Conservation (phyloP, 2,329 filamentous ascomycete species). For the Trichoderma brevicompactum region DNA sequence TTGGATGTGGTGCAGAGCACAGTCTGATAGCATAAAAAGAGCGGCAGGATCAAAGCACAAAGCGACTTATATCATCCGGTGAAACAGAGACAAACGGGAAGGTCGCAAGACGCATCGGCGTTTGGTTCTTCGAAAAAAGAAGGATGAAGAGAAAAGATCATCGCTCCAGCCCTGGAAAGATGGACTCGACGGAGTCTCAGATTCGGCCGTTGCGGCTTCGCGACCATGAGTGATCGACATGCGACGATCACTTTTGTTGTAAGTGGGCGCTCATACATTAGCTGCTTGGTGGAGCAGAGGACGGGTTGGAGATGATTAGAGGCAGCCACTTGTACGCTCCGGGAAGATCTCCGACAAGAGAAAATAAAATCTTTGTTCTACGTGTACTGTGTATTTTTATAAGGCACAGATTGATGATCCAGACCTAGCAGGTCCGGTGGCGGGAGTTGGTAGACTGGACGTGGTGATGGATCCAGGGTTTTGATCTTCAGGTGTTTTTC, state of each 20-base stretch:
- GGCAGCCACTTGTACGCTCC: not conserved
- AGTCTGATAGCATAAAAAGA: not conserved
- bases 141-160: not conserved
- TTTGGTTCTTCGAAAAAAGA: not conserved
- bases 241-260: not conserved
- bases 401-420: not conserved
- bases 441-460: not conserved
- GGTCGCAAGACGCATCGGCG: not conserved
- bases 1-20: conserved; percentile 7
- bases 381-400: not conserved
- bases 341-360: not conserved
- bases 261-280: no score
- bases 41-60: conserved; percentile 19
- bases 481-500: conserved; percentile 19
- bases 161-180: conserved; percentile 1
- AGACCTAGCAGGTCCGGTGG: not conserved
- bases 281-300: no score
- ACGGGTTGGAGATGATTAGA: no score
- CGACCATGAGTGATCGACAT: not conserved
- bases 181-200: not conserved
- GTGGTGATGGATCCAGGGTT: not conserved
- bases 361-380: not conserved
- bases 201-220: conserved; percentile 7
- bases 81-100: conserved; percentile 16
- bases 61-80: not conserved